These are phyloP conservation scores for Phialophora verrucosa DNA, from an alignment of 2,329 filamentous ascomycete genomes.

Conservation along the genomic window DNA sequence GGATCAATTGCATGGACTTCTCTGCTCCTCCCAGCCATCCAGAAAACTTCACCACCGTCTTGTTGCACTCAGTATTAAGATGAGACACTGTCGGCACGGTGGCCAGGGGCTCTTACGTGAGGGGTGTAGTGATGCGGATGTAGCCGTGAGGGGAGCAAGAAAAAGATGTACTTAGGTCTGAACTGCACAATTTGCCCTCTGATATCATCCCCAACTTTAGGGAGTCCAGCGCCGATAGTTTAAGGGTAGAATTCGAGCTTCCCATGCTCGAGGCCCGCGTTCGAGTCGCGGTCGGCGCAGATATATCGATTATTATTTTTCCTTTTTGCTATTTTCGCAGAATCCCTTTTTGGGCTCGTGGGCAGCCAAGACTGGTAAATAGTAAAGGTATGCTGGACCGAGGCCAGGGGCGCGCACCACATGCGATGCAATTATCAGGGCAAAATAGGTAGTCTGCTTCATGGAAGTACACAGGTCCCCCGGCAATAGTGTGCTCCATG, in stretches of 20 bases:
- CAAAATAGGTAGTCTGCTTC: no score
- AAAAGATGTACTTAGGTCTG: background rate
- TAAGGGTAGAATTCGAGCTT: conserved; percentile 42
- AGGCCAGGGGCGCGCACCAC: no score
- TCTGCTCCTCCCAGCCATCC: background rate
- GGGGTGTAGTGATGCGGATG: background rate
- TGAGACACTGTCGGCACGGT: background rate
- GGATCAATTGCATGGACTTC: background rate
- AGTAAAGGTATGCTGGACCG: background rate
- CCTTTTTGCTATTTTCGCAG: conserved; percentile 4
- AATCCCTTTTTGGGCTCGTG: no score
- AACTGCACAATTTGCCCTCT: background rate
- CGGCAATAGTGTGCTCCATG: no score
- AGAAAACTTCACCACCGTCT: background rate
- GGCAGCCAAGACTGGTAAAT: no score
- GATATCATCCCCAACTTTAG: background rate
- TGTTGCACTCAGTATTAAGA: background rate
- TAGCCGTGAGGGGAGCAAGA: background rate
- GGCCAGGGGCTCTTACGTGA: no score
- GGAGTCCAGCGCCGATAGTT: conserved; percentile 37
- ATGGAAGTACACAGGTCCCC: no score
- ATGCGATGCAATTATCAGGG: no score
- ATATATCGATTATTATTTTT: background rate
- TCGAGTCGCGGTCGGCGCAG: conserved; percentile 34
- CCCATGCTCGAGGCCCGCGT: conserved; percentile 41